phyloP scores from a whole-genome alignment of 2,329 filamentous ascomycete genomes.

The Penicillium sp. region DNA sequence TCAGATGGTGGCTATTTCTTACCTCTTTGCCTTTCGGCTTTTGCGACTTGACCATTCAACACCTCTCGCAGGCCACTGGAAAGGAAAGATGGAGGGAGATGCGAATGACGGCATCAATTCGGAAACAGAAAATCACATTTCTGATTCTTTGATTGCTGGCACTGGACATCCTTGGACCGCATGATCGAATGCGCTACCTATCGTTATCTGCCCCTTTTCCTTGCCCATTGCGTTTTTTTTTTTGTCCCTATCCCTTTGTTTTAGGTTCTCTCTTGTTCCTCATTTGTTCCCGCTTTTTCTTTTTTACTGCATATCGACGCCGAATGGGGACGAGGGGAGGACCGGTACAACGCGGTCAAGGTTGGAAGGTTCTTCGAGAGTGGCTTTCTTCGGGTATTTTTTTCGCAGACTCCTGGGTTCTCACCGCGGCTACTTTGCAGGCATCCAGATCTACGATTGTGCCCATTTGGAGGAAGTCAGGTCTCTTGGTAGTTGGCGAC shows the following conservation, averaged over 20 bases:
- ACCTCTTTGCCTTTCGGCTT: constrained; percentile 27
- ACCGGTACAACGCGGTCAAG: constrained; percentile 19
- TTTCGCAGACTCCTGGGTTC: constrained; percentile 13
- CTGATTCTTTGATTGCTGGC: constrained; percentile 19
- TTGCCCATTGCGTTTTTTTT: constrained; percentile 10
- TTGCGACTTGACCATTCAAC: constrained; percentile 17
- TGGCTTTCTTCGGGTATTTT: constrained; percentile 16
- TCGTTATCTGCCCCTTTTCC: constrained; percentile 6
- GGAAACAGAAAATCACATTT: constrained; percentile 18
- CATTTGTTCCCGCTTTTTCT: constrained; percentile 10
- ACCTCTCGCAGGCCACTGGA: constrained; percentile 19
- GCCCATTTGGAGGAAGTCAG: constrained; percentile 7
- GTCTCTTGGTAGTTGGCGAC: constrained; percentile 36
- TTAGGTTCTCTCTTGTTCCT: constrained; percentile 4
- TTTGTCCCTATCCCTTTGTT: constrained; percentile 9
- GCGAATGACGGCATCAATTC: constrained; percentile 29
- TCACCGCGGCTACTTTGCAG: constrained; percentile 8
- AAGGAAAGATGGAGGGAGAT: constrained; percentile 34
- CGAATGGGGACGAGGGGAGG: constrained; percentile 30
- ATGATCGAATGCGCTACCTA: constrained; percentile 13
- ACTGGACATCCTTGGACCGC: constrained; percentile 17
- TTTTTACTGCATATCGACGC: constrained; percentile 29
- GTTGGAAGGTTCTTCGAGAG: constrained; percentile 14
- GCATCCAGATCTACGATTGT: constrained; percentile 1
- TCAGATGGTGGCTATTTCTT: constrained; percentile 36